Conservation (phyloP, 2,329 filamentous ascomycete species). For the Alternaria postmessia region DNA sequence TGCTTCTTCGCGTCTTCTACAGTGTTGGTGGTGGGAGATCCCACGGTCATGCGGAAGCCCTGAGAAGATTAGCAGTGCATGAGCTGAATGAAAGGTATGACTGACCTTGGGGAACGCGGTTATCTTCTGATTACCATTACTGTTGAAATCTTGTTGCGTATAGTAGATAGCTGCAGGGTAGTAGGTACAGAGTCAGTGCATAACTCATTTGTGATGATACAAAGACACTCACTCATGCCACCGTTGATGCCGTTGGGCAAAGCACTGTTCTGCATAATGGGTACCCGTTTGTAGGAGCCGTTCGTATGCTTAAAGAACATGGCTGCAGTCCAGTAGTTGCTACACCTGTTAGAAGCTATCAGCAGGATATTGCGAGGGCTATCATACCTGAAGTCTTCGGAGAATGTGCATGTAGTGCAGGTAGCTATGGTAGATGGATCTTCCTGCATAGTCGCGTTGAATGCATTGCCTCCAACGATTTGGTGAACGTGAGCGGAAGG, state of each 20-base stretch:
- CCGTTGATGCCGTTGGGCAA: conserved; percentile 34
- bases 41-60: conserved; percentile 47
- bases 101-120: conserved; percentile 36
- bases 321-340: conserved; percentile 43
- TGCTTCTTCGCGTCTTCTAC: conserved; percentile 16
- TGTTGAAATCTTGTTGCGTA: conserved; percentile 47
- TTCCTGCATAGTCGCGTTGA: conserved; percentile 29
- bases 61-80: conserved; percentile 1
- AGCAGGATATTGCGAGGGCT: background rate
- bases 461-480: conserved; percentile 35
- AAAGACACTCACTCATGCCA: conserved; percentile 30
- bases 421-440: conserved; percentile 14
- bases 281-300: conserved; percentile 39
- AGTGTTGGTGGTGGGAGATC: conserved; percentile 35
- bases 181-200: background rate
- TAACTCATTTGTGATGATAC: background rate
- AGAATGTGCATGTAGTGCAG: conserved; percentile 30
- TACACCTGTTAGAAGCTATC: background rate
- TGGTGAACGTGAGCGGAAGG: conserved; percentile 34
- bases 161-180: conserved; percentile 33
- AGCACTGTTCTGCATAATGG: conserved; percentile 27
- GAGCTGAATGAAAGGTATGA: background rate
- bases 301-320: conserved; percentile 42
- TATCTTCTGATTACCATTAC: conserved; percentile 34
- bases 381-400: conserved; percentile 26